Evolutionary conservation across 2,329 filamentous ascomycete species (phyloP).

Genomic region (Paracamarosporium sp.): DNA sequence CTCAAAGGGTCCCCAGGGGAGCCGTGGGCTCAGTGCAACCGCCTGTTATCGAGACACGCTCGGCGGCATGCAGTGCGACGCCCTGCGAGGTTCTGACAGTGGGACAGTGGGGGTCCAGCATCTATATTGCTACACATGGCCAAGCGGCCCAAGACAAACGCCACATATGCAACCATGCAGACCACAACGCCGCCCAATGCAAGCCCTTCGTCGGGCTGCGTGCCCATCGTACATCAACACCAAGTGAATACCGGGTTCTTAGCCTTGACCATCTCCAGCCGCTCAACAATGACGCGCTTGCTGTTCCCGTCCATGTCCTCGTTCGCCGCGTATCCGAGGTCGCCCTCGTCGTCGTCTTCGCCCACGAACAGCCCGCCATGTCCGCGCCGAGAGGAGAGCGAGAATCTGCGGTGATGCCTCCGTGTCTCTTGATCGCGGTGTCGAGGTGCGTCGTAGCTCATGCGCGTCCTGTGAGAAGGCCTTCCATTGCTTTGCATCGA

Average conservation of each 20-base stretch:
- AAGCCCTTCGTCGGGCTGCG: conserved; percentile 4
- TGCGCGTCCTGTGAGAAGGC: conserved; percentile 41
- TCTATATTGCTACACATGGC: conserved; percentile 17
- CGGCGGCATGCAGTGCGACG: conserved; percentile 1
- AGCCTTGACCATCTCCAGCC: conserved; percentile 93
- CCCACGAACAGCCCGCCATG: conserved; percentile 53
- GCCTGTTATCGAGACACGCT: neutral
- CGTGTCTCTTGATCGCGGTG: conserved; percentile 32
- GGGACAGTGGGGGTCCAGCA: conserved; percentile 4
- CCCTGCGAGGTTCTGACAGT: neutral
- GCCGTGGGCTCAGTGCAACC: neutral
- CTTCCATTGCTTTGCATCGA: conserved; percentile 23
- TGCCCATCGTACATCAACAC: conserved; percentile 65
- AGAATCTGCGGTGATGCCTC: conserved; percentile 50
- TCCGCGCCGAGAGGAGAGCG: conserved; percentile 43
- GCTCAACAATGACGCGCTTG: conserved; percentile 94
- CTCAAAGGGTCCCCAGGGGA: too few relatives aligned
- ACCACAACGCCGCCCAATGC: conserved; percentile 15
- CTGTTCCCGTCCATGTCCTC: conserved; percentile 91
- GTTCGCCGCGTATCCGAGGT: conserved; percentile 92
- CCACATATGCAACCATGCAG: conserved; percentile 18
- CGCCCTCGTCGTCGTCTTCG: conserved; percentile 81
- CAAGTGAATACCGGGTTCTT: conserved; percentile 97
- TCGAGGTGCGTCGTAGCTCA: conserved; percentile 51
- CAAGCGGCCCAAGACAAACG: neutral